Evolutionary conservation across 2,329 filamentous ascomycete species (phyloP).

Genomic region (Penicillium rolfsii): DNA sequence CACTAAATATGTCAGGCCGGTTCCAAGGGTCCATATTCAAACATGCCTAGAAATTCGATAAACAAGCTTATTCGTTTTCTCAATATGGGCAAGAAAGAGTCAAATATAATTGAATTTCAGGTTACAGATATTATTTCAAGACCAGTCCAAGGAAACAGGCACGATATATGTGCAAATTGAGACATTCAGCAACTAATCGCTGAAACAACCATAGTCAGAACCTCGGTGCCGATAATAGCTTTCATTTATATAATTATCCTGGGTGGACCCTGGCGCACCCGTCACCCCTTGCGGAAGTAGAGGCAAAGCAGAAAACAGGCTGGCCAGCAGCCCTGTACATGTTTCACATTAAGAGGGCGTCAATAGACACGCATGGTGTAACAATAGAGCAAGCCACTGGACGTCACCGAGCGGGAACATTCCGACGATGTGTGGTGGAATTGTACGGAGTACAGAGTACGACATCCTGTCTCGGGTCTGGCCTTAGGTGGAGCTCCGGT

Average conservation of each 20-base stretch:
- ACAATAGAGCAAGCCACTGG: slow-evolving; percentile 18
- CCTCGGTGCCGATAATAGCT: background rate
- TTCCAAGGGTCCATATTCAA: too few relatives aligned
- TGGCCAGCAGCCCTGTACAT: slow-evolving; percentile 13
- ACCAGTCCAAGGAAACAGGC: background rate
- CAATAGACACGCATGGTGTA: slow-evolving; percentile 12
- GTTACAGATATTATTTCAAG: background rate
- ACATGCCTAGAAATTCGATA: too few relatives aligned
- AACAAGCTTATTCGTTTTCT: too few relatives aligned
- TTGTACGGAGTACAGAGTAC: background rate
- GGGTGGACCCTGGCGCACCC: slow-evolving; percentile 11
- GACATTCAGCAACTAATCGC: too few relatives aligned
- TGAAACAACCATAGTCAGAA: too few relatives aligned
- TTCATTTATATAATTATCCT: background rate
- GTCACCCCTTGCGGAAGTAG: background rate
- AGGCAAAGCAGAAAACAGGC: background rate
- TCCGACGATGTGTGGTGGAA: background rate
- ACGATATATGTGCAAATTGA: too few relatives aligned
- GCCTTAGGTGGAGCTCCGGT: background rate
- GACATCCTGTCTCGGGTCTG: background rate
- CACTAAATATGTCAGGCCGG: too few relatives aligned
- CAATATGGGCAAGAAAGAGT: too few relatives aligned
- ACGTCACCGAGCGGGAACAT: background rate
- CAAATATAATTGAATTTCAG: background rate
- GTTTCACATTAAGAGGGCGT: background rate